Percentiles rank a stretch among this genome's conserved stretches.
Conservation (phyloP, 2,329 filamentous ascomycete genomes). For the Fusarium gaditjirri region DNA sequence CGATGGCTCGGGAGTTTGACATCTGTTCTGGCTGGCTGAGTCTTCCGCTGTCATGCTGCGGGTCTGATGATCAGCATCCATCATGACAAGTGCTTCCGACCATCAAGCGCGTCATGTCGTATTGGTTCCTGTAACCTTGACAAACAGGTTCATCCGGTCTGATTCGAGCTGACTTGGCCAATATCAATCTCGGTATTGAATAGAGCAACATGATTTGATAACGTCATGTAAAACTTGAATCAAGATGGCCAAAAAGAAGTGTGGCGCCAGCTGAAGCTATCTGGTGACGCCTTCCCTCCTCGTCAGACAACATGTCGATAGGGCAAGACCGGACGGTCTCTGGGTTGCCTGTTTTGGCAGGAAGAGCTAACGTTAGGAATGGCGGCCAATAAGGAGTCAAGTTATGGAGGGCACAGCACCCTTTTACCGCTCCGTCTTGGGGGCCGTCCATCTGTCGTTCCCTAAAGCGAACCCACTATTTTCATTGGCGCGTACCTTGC, state of each 20-base stretch:
- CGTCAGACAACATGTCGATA: slow-evolving; percentile 26
- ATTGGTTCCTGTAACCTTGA: not conserved
- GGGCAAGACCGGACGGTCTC: slow-evolving; percentile 33
- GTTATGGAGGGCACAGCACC: slow-evolving; percentile 17
- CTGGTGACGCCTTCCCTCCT: slow-evolving; percentile 28
- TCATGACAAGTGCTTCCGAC: slow-evolving; percentile 1
- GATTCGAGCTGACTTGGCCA: not conserved
- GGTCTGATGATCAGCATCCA: slow-evolving; percentile 23
- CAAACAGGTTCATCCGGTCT: not conserved
- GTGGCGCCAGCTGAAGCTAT: slow-evolving; percentile 20
- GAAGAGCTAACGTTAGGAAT: slow-evolving; percentile 9
- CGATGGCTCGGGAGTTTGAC: slow-evolving; percentile 2
- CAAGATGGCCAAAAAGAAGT: slow-evolving; percentile 10
- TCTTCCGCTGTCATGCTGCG: slow-evolving; percentile 10
- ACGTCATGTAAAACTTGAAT: slow-evolving; percentile 12
- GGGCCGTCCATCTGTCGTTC: slow-evolving; percentile 33
- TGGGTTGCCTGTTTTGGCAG: slow-evolving; percentile 33
- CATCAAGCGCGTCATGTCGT: not conserved
- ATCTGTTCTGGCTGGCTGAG: slow-evolving; percentile 4
- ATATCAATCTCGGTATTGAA: not conserved
- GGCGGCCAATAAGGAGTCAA: slow-evolving; percentile 23
- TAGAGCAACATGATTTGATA: slow-evolving; percentile 11
- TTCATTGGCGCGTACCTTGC: slow-evolving; percentile 43
- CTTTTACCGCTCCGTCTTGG: slow-evolving; percentile 34
- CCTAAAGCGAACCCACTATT: slow-evolving; percentile 16